A percentile compares a stretch with the other conserved stretches of the same genome.
These are phyloP conservation scores for Ogataea populi-albae DNA, from an alignment of 805 yeast species.

Conservation along the genomic window DNA sequence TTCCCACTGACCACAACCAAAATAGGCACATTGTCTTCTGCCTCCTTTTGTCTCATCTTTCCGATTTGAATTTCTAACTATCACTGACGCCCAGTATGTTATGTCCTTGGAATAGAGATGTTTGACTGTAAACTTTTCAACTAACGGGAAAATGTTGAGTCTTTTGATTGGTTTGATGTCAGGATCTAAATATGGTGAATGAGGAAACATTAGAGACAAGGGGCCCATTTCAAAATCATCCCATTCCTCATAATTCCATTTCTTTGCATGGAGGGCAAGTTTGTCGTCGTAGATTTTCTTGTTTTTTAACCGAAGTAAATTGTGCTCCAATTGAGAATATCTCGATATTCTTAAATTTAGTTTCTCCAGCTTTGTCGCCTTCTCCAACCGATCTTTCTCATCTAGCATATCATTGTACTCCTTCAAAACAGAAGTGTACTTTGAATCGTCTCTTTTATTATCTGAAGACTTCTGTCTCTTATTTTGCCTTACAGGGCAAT, in stretches of 20 bases:
- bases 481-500: conserved; percentile 35
- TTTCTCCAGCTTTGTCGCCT: conserved; percentile 29
- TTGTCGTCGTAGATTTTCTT: conserved; percentile 24
- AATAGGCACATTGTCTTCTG: conserved; percentile 90
- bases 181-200: conserved; percentile 24
- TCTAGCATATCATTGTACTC: conserved; percentile 24
- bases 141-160: conserved; percentile 81
- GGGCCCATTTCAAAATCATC: conserved; percentile 31
- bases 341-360: conserved; percentile 28
- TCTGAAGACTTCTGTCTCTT: conserved; percentile 57
- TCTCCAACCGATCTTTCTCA: conserved; percentile 21
- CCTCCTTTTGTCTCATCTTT: conserved; percentile 86
- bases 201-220: conserved; percentile 19
- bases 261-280: conserved; percentile 25
- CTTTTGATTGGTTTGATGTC: conserved; percentile 41
- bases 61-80: conserved; percentile 93
- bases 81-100: conserved; percentile 97
- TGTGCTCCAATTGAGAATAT: conserved; percentile 28
- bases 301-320: conserved; percentile 27
- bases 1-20: conserved; percentile 95
- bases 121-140: conserved; percentile 80
- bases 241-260: conserved; percentile 47
- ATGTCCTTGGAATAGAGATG: conserved; percentile 69
- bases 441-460: conserved; percentile 49
- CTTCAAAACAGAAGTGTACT: conserved; percentile 13